Conservation (phyloP, 805 yeast species). For the Ogataea saltuana region DNA sequence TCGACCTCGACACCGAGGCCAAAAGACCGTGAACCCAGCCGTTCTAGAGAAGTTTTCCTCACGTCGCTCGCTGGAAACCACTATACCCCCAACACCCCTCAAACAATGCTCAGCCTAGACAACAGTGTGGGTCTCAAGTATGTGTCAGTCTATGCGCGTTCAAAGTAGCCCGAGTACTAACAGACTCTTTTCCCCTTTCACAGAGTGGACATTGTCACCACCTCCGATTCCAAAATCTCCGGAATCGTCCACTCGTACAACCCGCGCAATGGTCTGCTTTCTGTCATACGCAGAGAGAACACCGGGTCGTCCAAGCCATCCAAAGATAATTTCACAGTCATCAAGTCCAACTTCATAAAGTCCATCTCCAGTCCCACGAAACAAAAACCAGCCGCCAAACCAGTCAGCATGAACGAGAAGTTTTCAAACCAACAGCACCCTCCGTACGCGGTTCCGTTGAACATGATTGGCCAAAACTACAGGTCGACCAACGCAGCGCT, state of each 20-base stretch:
- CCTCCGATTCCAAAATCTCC: slow-evolving; percentile 54
- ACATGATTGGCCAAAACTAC: slow-evolving; percentile 20
- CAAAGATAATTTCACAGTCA: slow-evolving; percentile 44
- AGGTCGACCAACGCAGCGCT: slow-evolving; percentile 21
- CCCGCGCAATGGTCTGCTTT: slow-evolving; percentile 46
- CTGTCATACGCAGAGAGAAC: slow-evolving; percentile 31
- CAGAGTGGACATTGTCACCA: slow-evolving; percentile 61
- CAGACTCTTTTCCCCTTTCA: not conserved
- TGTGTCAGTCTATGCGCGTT: slow-evolving; percentile 16
- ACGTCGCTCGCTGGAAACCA: no score
- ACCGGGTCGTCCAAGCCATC: slow-evolving; percentile 25
- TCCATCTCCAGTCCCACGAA: slow-evolving; percentile 44
- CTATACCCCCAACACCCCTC: no score
- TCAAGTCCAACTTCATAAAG: slow-evolving; percentile 60
- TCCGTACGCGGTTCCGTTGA: slow-evolving; percentile 25
- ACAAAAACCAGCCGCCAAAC: slow-evolving; percentile 34
- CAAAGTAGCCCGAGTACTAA: slow-evolving; percentile 2
- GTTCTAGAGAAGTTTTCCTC: no score
- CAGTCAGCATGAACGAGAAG: slow-evolving; percentile 23
- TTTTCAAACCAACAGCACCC: slow-evolving; percentile 21
- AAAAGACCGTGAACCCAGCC: no score
- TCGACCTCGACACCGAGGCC: no score
- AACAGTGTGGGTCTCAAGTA: slow-evolving; percentile 38
- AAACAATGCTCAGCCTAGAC: slow-evolving; percentile 32
- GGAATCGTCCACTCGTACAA: slow-evolving; percentile 68